phyloP scores from a whole-genome alignment of 176 grass and related monocot genomes.

The Triticum dicoccoides region DNA sequence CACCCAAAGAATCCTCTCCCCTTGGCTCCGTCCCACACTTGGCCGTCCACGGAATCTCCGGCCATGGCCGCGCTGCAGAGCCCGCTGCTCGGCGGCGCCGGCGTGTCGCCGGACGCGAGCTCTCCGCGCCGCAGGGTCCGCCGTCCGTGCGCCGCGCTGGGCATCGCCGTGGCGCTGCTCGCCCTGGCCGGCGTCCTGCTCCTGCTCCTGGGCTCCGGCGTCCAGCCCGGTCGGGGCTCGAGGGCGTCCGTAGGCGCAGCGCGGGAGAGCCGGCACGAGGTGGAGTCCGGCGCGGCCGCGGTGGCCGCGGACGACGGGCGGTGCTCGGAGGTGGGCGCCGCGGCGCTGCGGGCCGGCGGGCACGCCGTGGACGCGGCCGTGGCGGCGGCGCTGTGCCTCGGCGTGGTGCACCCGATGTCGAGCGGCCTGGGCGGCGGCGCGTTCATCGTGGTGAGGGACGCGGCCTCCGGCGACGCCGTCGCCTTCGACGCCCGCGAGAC shows the following conservation, averaged over 20 bases:
- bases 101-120: not conserved
- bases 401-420: slow-evolving; percentile 86
- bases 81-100: slow-evolving; percentile 14
- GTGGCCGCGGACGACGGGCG: slow-evolving; percentile 76
- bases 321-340: slow-evolving; percentile 76
- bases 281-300: slow-evolving; percentile 44
- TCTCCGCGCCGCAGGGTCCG: not conserved
- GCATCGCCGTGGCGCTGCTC: slow-evolving; percentile 37
- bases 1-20: slow-evolving; percentile 13
- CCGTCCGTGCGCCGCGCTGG: slow-evolving; percentile 27
- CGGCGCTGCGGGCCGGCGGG: slow-evolving; percentile 60
- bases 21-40: not conserved
- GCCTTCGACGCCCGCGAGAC: slow-evolving; percentile 93
- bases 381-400: slow-evolving; percentile 72
- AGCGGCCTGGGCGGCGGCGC: slow-evolving; percentile 83
- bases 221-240: not conserved
- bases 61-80: slow-evolving; percentile 39
- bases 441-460: slow-evolving; percentile 68
- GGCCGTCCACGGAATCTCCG: slow-evolving; percentile 6
- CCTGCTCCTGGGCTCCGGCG: not conserved
- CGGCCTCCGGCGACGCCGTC: slow-evolving; percentile 49
- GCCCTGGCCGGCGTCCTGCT: slow-evolving; percentile 26
- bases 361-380: slow-evolving; percentile 86
- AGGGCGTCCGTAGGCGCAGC: not conserved
- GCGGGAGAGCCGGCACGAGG: slow-evolving; percentile 31